Evolutionary conservation across 108 stramenopile genomes (phyloP), one percentile per base, ranked within the genome.

Genomic region (Nitzschia sp.): DNA sequence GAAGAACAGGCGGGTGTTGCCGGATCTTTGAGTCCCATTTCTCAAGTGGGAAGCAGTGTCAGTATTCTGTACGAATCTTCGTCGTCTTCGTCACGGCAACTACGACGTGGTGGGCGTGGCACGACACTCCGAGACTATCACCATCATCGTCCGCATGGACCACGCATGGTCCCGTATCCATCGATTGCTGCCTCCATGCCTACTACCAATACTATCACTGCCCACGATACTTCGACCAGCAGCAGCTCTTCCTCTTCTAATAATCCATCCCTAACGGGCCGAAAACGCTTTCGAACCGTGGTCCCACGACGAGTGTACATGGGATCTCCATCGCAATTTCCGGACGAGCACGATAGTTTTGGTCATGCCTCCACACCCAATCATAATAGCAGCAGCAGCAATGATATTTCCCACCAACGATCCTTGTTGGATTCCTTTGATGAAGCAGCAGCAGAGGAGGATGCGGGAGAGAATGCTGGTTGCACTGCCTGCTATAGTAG

Each of bases 271-370:
- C 27, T 70, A 6, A 48, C 66, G 19, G 74, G 74, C 32, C 66
- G 74, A 54, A 48, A 66, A 63, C 69, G 64, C n/a, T 78, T 59
- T 57, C 69, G 77, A 1, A 78, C 77, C 3, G 77, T 78, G 9
- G 77, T 78, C 1, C 77, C 77, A 15, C 56, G 66, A 23, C 70
- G 77, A 6, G 71, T 78, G 9, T 78, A 61, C 34, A 25, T 71
- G 25, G 59, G 68, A 18, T 54, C 61, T 25, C 62, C 69, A 1
- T 25, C 64, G 27, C 26, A 71, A 26, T 57, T 46, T 62, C 46
- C 46, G 8, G 67, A 75, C 49, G 74, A 75, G 48, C 74, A 75
- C 27, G 74, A 75, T 47, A 75, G 74, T 32, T 75, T 74, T 26
- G 27, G 51, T 0, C 33, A 33, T n/a, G 60, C 62, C 27, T 35